Base-by-base conservation (phyloP, 345 rosid species). In the Viola odorata region DNA sequence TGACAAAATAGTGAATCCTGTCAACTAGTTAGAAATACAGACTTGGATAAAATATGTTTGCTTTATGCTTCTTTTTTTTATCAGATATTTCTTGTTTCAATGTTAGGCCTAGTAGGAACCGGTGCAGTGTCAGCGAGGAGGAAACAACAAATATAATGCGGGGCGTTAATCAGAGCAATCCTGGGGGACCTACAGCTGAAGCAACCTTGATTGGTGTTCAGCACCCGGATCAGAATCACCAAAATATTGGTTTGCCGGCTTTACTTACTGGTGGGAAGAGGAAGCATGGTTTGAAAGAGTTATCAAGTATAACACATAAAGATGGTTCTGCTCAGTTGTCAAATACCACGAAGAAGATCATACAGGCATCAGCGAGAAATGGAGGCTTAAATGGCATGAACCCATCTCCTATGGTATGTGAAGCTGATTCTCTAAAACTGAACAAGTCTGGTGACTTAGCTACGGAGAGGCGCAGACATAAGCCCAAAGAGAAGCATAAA, bases 51-150 rank as follows among this genome's bases (percentile, higher is more conserved):
- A 56, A 55, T 50, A 13, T 41, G 47, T 13, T 41, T 13, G 56
- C 50, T 60, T 60, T 7, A 39, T 37, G 32, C 44, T 41, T 42
- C 12, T 48, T 13, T 40, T 40, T 8, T 51, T 40, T 32, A n/a
- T 37, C 47, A 44, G 36, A 62, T 37, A 38, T 62, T 45, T 72
- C 57, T 53, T 51, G 6, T 60, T 37, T 41, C 11, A 36, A 37
- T 52, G 73, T 56, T 70, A 95, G 99, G 91, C 87, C 96, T 74
- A 87, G 80, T 63, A 83, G 80, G 85, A 88, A 95, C 72, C 72
- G 72, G 37, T 95, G 99, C 72, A 78, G 71, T 64, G 64, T 91
- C 61, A 79, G 77, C 1, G 90, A 95, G 80, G 89, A 80, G 55
- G 94, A 91, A 74, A 91, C 98, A 15, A 88, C 83, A 8, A 57